phyloP scores from a whole-genome alignment of 768 basidiomycete species.

The Rhizopogon rudus region DNA sequence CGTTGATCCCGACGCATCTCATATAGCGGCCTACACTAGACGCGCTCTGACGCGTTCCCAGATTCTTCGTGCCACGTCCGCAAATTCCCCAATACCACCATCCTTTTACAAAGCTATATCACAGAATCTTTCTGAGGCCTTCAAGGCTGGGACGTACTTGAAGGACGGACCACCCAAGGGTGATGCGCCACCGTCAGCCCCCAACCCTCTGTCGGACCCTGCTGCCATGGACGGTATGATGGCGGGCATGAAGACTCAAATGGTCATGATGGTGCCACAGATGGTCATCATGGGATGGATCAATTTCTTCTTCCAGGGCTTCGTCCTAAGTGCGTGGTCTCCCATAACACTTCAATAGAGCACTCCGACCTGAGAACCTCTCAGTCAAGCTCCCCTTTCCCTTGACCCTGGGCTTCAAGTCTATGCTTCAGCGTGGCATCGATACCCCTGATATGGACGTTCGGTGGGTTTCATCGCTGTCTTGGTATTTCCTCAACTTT shows the following conservation, averaged over 20 bases:
- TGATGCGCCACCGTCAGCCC: conserved; percentile 52
- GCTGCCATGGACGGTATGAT: conserved; percentile 97
- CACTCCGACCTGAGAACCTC: conserved; percentile 1
- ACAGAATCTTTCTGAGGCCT: conserved; percentile 65
- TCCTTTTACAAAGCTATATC: conserved; percentile 72
- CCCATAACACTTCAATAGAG: conserved; percentile 1
- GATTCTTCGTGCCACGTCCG: conserved; percentile 75
- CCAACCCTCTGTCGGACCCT: conserved; percentile 87
- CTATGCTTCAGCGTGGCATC: conserved; percentile 95
- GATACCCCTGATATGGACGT: conserved; percentile 97
- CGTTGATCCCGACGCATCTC: background rate
- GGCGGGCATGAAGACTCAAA: conserved; percentile 98
- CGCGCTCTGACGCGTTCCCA: conserved; percentile 79
- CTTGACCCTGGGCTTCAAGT: conserved; percentile 93
- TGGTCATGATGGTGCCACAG: conserved; percentile 98
- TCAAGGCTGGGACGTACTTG: conserved; percentile 73
- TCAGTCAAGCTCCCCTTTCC: conserved; percentile 96
- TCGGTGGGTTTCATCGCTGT: conserved; percentile 96
- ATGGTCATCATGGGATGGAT: conserved; percentile 99
- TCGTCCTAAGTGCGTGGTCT: conserved; percentile 82
- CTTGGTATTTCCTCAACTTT: conserved; percentile 99
- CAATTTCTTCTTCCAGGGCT: conserved; percentile 99
- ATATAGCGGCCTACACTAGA: conserved; percentile 29
- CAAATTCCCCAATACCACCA: conserved; percentile 77
- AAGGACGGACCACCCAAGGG: conserved; percentile 76